A percentile compares a stretch with the other conserved stretches of the same genome.
phyloP scores from a whole-genome alignment of 768 basidiomycete species.

The Tylopilus balloui region DNA sequence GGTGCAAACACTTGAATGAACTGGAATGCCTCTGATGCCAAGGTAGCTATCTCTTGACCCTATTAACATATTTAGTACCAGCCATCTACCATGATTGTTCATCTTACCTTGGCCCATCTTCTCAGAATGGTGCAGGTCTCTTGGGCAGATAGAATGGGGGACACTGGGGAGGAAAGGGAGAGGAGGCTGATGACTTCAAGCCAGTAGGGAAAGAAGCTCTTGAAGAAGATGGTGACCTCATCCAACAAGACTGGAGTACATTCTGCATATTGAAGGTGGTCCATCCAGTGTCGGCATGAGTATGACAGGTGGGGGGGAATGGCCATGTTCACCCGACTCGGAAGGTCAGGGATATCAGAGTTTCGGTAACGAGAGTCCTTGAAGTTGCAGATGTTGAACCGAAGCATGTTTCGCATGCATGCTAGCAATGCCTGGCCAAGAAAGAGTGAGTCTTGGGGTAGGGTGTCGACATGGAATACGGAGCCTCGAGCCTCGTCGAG shows the following conservation, averaged over 20 bases:
- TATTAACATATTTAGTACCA: too few relatives aligned
- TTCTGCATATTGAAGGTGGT: constrained; percentile 1
- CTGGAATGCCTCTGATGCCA: too few relatives aligned
- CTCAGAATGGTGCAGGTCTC: too few relatives aligned
- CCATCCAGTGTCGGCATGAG: constrained; percentile 1
- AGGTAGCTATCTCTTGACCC: too few relatives aligned
- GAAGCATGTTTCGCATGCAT: neutral
- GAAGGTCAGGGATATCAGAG: neutral
- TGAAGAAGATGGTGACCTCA: constrained; percentile 7
- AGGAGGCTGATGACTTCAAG: constrained; percentile 28
- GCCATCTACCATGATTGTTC: too few relatives aligned
- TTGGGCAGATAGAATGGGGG: neutral
- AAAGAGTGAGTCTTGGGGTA: neutral
- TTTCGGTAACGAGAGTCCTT: constrained; percentile 1
- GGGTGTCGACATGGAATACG: neutral
- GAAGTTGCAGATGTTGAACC: neutral
- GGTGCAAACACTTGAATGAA: too few relatives aligned
- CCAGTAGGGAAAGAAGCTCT: constrained; percentile 2
- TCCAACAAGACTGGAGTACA: too few relatives aligned
- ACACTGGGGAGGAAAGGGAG: neutral
- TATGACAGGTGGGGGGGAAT: neutral
- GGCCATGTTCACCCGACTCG: neutral
- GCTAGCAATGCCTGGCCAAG: neutral
- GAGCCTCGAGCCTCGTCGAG: neutral
- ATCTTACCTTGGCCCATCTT: too few relatives aligned